Percentiles rank a stretch among this genome's conserved stretches.
Conservation (phyloP, 164 flowering plant genomes). For the Berberis vulgaris region DNA sequence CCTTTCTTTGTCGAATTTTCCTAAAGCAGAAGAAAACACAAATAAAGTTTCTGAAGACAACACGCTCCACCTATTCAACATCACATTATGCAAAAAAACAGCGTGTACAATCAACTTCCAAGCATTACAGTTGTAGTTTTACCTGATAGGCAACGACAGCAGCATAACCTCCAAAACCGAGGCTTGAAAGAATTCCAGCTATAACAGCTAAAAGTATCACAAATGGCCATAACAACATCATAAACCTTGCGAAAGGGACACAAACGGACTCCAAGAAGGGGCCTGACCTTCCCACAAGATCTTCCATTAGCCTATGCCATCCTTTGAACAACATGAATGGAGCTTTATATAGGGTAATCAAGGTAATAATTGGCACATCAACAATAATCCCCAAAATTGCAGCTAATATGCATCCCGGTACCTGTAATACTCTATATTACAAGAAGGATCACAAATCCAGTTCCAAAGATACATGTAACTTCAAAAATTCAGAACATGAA, state of each 20-base stretch:
- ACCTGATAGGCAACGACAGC: slow-evolving; percentile 36
- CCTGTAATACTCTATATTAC: slow-evolving; percentile 24
- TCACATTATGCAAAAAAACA: too few relatives aligned
- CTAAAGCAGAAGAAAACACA: neutral
- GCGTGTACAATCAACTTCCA: too few relatives aligned
- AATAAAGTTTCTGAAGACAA: too few relatives aligned
- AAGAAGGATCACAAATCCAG: neutral
- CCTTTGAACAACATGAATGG: slow-evolving; percentile 34
- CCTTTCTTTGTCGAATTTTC: slow-evolving; percentile 36
- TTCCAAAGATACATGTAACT: neutral
- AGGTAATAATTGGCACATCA: slow-evolving; percentile 24
- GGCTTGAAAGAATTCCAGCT: slow-evolving; percentile 21
- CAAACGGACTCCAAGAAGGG: slow-evolving; percentile 35
- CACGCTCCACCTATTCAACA: too few relatives aligned
- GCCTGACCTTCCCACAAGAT: slow-evolving; percentile 35
- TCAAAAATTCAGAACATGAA: neutral
- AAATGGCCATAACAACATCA: slow-evolving; percentile 31
- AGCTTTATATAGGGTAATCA: slow-evolving; percentile 26
- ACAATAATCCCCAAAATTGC: slow-evolving; percentile 23
- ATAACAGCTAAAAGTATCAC: slow-evolving; percentile 18
- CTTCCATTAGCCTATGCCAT: slow-evolving; percentile 25
- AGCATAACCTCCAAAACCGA: slow-evolving; percentile 30
- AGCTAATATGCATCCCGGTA: slow-evolving; percentile 29
- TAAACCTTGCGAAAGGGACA: slow-evolving; percentile 38
- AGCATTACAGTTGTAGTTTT: neutral